Evolutionary conservation across 2,329 filamentous ascomycete species (phyloP), one percentile per base, ranked within the genome.

Genomic region (Colletotrichum incanum): DNA sequence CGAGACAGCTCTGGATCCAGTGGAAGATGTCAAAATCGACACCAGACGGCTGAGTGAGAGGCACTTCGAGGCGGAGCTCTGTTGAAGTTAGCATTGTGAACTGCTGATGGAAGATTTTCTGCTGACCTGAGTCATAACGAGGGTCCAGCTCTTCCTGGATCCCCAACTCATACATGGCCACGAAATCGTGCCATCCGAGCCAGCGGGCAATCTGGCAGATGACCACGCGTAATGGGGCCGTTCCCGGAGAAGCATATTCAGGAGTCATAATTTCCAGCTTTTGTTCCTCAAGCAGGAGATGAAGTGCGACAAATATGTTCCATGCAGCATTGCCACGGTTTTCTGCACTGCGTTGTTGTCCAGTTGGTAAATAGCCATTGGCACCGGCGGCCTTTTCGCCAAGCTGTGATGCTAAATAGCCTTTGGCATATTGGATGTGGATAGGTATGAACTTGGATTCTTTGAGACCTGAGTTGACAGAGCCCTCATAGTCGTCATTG

Each of bases 201-300:
- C 96, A 98, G 65, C 88, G 86, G 1, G 93, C 90, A 68, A 99
- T 86, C 79, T 98, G 96, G 56, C 92, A 91, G 54, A 98, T 84
- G 2, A 98, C 81, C 20, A 93, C 91, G n/a, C 90, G 89, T 28
- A 98, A 77, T 59, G 89, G 86, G 12, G 82, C 80, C 34, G 84
- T 82, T 0, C 86, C 84, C 0, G 84, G 83, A 4, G 85, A 84
- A 2, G 77, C 75, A 49, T 83, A 82, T 62, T 87, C 85, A 0
- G 85, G 82, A 0, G 82, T 81, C 73, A 86, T 85, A 5, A 92
- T 88, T 73, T 94, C 90, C 1, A 99, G 88, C 79, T 97, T 98
- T 74, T 93, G 88, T 79, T 99, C 96, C 80, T 99, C 96, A 0
- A 93, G 88, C n/a, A 97, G 85, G 3, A 98, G 86, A 82, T 99